Conservation (phyloP, 768 basidiomycete species). For the Kwoniella heveanensis region DNA sequence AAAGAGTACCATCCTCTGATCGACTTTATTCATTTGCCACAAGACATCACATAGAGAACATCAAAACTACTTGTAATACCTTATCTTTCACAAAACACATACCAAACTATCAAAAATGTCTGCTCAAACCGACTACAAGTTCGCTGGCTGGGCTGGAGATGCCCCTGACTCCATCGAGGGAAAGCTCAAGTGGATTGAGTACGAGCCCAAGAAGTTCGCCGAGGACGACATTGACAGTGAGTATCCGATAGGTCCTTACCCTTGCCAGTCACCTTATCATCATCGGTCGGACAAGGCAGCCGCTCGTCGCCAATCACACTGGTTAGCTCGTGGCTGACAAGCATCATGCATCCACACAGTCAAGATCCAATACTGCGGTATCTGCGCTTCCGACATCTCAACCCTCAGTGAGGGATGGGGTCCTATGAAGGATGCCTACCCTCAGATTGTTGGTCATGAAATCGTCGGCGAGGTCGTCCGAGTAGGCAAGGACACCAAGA, state of each 20-base stretch:
- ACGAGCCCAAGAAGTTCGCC: constrained; percentile 62
- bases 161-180: constrained; percentile 46
- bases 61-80: no score
- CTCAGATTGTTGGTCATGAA: constrained; percentile 61
- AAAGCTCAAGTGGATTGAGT: constrained; percentile 53
- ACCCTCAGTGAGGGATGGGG: constrained; percentile 60
- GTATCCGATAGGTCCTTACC: no score
- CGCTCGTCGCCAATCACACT: no score
- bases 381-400: constrained; percentile 64
- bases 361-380: constrained; percentile 52
- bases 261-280: no score
- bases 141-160: constrained; percentile 50
- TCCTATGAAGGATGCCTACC: constrained; percentile 29
- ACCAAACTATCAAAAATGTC: not conserved
- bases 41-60: not conserved
- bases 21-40: not conserved
- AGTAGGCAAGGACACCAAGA: constrained; percentile 62
- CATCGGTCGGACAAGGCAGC: no score
- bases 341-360: no score
- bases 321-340: no score
- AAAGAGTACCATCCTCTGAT: not conserved
- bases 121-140: constrained; percentile 40
- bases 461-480: constrained; percentile 56
- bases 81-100: not conserved
- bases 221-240: constrained; percentile 63